Evolutionary conservation across 805 yeast genomes (phyloP).

Genomic region (Ogataea pignaliae): DNA sequence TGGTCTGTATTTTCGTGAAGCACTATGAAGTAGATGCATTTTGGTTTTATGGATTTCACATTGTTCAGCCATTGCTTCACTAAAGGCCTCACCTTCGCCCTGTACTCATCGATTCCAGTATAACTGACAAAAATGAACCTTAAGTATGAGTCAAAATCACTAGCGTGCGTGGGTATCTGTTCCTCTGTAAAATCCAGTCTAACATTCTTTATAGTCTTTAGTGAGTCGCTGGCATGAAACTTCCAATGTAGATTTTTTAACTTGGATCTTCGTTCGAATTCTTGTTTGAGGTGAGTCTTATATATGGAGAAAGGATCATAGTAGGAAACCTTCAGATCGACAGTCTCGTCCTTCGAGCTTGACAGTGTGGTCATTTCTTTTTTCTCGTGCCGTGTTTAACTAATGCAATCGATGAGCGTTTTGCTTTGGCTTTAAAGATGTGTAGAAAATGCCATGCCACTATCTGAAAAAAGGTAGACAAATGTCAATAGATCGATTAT

Average conservation of each 20-base stretch:
- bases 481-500: no score
- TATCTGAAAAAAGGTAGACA: no score
- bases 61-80: conserved; percentile 73
- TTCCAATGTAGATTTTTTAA: conserved; percentile 72
- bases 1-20: conserved; percentile 35
- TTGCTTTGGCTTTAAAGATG: no score
- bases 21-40: conserved; percentile 52
- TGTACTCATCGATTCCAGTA: conserved; percentile 66
- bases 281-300: conserved; percentile 36
- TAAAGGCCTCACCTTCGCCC: conserved; percentile 76
- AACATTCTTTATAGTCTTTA: conserved; percentile 60
- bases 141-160: conserved; percentile 34
- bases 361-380: no score
- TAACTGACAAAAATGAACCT: conserved; percentile 66
- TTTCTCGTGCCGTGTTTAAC: no score
- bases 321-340: conserved; percentile 43
- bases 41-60: conserved; percentile 41
- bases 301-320: conserved; percentile 72
- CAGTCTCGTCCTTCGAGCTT: conserved; percentile 3
- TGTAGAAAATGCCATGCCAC: no score
- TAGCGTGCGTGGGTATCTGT: conserved; percentile 32
- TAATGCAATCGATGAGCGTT: no score
- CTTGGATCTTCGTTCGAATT: conserved; percentile 44
- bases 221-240: conserved; percentile 41
- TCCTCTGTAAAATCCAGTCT: conserved; percentile 56